Base-by-base conservation (phyloP, 1,284 basidiomycete species). In the Mycena sp. region DNA sequence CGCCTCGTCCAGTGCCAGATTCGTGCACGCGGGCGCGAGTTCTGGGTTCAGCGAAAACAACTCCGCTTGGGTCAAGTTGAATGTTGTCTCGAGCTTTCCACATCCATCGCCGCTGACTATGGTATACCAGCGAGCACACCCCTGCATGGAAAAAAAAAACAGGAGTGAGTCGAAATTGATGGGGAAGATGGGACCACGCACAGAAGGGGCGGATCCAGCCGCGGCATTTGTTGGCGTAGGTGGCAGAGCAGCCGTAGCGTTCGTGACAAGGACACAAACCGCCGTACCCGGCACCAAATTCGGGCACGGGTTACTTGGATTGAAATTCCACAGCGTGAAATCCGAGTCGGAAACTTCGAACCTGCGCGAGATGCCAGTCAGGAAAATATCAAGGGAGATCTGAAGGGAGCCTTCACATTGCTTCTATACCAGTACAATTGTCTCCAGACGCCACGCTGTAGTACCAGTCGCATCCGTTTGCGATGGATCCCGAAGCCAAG, bases 11-110 rank as follows among this genome's bases (percentile, higher is more conserved):
- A 62, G 37, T 17, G 19, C 54, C 7, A 63, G 55, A 44, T 63
- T 63, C 3, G 54, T 57, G 35, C 55, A 63, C 4, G 30, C 10
- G 0, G 55, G 26, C 7, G 43, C 30, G 37, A 63, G 61, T 25
- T 63, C 56, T 2, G 61, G 61, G 17, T 63, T 63, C 2, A 58
- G 43, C 30, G 61, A 26, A 19, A 41, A 41, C 5, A 63, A 21
- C n/a, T 63, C 21, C 1, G 49, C 14, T 7, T 21, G 37, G 5
- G 61, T 53, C 16, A 63, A 25, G 23, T n/a, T 17, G 35, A 63
- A 63, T 6, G 21, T 28, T 17, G 23, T 21, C 48, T 46, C 50
- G 21, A 63, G 16, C 9, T 14, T 30, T 3, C 29, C 23, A 38
- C 61, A 63, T 11, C 50, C 56, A 28, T 63, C 61, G 0, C 61